Evolutionary conservation across 192 early-diverging fungal species (phyloP).

Genomic region (Backusella psychrophila): DNA sequence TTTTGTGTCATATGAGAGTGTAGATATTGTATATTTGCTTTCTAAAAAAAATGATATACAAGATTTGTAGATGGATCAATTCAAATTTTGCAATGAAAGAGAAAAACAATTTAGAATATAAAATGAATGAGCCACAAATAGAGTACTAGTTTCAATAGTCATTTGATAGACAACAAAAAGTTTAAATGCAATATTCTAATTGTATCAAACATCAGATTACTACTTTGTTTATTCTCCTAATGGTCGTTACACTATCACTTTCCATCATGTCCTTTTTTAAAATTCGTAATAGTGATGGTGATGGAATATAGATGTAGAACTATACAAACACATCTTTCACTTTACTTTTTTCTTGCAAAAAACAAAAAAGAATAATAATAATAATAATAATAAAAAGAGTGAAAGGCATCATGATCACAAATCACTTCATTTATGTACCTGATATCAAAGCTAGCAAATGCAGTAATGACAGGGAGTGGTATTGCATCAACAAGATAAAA

Average conservation of each 20-base stretch:
- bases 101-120: neutral
- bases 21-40: neutral
- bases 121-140: neutral
- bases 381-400: neutral
- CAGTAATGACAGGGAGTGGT: neutral
- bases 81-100: no score
- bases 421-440: neutral
- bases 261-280: neutral
- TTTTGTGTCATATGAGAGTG: neutral
- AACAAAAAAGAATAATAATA: no score
- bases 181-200: conserved; percentile 3
- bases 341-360: neutral
- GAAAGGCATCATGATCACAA: neutral
- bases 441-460: neutral
- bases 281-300: neutral
- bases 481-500: neutral
- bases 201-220: neutral
- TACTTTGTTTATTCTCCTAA: neutral
- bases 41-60: neutral
- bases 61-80: neutral
- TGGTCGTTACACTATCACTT: neutral
- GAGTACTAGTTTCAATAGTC: neutral
- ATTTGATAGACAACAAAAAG: conserved; percentile 8
- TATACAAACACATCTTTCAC: neutral
- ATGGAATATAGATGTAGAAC: neutral